A percentile compares a stretch with the other conserved stretches of the same genome.
Evolutionary conservation across 2,329 filamentous ascomycete species (phyloP).

Genomic region (Ophiostoma australiae): DNA sequence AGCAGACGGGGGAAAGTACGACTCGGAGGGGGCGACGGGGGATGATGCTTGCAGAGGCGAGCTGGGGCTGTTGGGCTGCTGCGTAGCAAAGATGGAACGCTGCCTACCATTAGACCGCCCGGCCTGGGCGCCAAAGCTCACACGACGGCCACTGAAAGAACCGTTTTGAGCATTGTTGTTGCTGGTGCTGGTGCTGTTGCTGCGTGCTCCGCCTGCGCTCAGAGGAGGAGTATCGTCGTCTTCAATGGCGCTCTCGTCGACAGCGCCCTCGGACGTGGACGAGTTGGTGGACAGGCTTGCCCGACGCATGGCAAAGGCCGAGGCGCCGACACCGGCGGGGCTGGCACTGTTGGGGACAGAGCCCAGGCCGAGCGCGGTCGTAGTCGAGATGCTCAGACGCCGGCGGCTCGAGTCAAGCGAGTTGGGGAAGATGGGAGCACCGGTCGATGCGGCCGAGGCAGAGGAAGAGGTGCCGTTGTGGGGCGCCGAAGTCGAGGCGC

Average conservation of each 20-base stretch:
- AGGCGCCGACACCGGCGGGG: conserved; percentile 36
- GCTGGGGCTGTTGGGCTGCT: conserved; percentile 4
- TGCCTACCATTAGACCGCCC: conserved; percentile 57
- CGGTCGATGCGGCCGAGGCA: conserved; percentile 40
- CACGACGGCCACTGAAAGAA: conserved; percentile 51
- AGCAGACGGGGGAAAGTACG: conserved; percentile 11
- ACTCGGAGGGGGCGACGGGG: conserved; percentile 2
- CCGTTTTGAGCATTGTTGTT: background rate
- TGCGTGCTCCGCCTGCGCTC: conserved; percentile 39
- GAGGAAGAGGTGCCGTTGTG: conserved; percentile 39
- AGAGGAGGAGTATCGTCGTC: conserved; percentile 54
- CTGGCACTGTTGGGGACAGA: conserved; percentile 47
- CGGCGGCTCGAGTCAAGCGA: conserved; percentile 52
- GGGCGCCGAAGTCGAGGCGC: conserved; percentile 42
- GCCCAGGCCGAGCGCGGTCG: conserved; percentile 53
- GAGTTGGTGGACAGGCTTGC: conserved; percentile 66
- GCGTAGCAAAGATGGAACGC: conserved; percentile 36
- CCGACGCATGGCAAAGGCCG: conserved; percentile 52
- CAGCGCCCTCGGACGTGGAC: conserved; percentile 40
- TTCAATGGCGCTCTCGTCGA: conserved; percentile 69
- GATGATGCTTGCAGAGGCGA: background rate
- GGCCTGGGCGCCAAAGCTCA: conserved; percentile 85
- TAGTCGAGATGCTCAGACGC: conserved; percentile 66
- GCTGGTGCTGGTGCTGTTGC: background rate
- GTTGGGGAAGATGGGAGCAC: conserved; percentile 44